A percentile compares a stretch with the other conserved stretches of the same genome.
Evolutionary conservation across 2,329 filamentous ascomycete species (phyloP).

Genomic region (Pseudodiploospora longispora): DNA sequence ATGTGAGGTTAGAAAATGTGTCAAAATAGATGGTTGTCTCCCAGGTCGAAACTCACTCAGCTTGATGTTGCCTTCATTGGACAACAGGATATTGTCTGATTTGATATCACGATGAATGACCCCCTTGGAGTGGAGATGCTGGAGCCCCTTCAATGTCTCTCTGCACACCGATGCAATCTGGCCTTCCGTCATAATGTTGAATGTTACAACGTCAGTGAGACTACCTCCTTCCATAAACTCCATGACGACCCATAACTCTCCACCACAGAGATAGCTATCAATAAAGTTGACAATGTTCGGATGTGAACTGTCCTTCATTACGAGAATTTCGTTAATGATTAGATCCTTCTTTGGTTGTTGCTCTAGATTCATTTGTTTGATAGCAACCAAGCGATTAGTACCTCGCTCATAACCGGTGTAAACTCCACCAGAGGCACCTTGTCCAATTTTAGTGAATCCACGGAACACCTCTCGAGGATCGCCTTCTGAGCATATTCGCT

Average conservation of each 20-base stretch:
- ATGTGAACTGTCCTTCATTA: constrained; percentile 98
- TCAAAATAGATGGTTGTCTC: background rate
- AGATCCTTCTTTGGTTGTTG: constrained; percentile 98
- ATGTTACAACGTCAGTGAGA: constrained; percentile 95
- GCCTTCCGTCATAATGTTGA: constrained; percentile 97
- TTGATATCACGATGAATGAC: constrained; percentile 99
- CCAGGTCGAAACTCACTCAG: constrained; percentile 58
- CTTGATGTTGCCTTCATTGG: constrained; percentile 92
- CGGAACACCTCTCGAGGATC: constrained; percentile 86
- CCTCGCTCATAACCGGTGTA: constrained; percentile 82
- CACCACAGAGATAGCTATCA: constrained; percentile 83
- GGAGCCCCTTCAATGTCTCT: constrained; percentile 84
- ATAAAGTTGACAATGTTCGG: constrained; percentile 99
- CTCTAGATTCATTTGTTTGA: constrained; percentile 99
- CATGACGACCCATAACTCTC: constrained; percentile 98
- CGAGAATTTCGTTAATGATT: constrained; percentile 97
- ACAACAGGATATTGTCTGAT: constrained; percentile 93
- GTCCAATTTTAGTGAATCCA: constrained; percentile 87
- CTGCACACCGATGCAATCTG: constrained; percentile 94
- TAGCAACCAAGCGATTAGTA: constrained; percentile 83
- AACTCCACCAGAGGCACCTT: constrained; percentile 93
- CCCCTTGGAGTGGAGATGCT: constrained; percentile 93
- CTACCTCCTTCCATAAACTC: constrained; percentile 99
- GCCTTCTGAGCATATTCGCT: constrained; percentile 81
- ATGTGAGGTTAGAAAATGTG: constrained; percentile 14